These are phyloP conservation scores for Astraeus odoratus DNA, from an alignment of 768 basidiomycete species.

Conservation along the genomic window DNA sequence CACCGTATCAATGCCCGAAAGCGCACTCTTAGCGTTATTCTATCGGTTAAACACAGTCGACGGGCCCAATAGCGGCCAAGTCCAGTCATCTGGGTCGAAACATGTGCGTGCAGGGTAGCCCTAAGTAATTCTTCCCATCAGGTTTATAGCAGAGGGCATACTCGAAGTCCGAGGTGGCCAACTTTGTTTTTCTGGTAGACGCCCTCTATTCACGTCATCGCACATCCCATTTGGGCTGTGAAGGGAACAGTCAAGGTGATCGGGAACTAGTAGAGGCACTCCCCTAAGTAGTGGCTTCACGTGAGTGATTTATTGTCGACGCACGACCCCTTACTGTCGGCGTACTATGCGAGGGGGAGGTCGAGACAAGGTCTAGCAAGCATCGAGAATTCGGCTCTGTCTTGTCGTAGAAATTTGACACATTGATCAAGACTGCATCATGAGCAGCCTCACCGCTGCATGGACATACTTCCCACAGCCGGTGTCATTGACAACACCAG, in stretches of 20 bases:
- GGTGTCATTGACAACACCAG: neutral
- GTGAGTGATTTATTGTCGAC: neutral
- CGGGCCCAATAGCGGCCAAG: neutral
- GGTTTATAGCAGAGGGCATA: neutral
- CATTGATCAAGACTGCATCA: neutral
- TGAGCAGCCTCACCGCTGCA: neutral
- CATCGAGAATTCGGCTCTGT: neutral
- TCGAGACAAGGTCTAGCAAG: neutral
- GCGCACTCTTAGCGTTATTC: neutral
- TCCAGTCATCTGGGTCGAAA: neutral
- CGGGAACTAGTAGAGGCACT: neutral
- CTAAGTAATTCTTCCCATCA: conserved; percentile 1
- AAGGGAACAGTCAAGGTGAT: neutral
- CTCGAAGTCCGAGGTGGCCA: neutral
- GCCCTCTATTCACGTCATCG: neutral
- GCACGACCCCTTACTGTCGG: neutral
- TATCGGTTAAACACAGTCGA: neutral
- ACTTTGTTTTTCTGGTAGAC: neutral
- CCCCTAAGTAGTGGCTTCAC: neutral
- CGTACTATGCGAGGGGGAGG: neutral
- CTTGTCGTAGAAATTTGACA: neutral
- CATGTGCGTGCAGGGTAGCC: conserved; percentile 1
- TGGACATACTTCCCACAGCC: neutral
- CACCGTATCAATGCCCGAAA: neutral
- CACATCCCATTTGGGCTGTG: neutral